Base-by-base conservation (phyloP, 768 basidiomycete species). In the Boletus tylopilopsis region DNA sequence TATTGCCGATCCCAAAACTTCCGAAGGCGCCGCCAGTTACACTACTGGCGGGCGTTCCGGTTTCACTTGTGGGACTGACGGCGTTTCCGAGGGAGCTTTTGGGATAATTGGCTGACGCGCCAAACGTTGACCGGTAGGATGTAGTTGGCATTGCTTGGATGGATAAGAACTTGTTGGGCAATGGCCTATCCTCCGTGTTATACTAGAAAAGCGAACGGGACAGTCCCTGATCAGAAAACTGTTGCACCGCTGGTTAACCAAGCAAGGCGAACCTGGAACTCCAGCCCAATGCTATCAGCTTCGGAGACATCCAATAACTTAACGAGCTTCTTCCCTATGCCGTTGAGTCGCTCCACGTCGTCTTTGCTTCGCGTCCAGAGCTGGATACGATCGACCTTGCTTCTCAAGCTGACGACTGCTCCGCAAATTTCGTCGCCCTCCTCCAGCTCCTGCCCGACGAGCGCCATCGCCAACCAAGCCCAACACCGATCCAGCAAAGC, bases 351-450 rank as follows among this genome's bases (percentile, higher is more conserved):
- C 64, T 91, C 87, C 1, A 92, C 84, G 56, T 95, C 90, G 36
- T 92, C 89, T 70, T 90, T 90, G 57, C 74, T 77, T 51, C 94
- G 74, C 37, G 85, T 88, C 94, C 94, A 97, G 30, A 97, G 70
- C 67, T 96, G 94, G 47, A 96, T 90, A 44, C 94, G 75, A 63
- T 95, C 90, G 45, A 91, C 83, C 68, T 91, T 93, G 55, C 82
- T 85, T 58, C 90, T 75, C 66, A 92, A 70, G 57, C 89, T 91
- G 41, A 94, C 91, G 16, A 95, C 94, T 0, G 88, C 87, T 35
- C 88, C 87, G 55, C 87, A 90, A 48, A 94, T 87, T 55, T 81
- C 76, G 63, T 82, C 93, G 55, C 77, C 81, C 23, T 72, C 84
- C 41, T 76, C 84, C 62, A 81, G 81, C 59, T 88, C 75, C 63